Evolutionary conservation across 1,139 yeast genomes (phyloP), one percentile per base, ranked within the genome.

Genomic region (Zygosaccharomyces sapae): DNA sequence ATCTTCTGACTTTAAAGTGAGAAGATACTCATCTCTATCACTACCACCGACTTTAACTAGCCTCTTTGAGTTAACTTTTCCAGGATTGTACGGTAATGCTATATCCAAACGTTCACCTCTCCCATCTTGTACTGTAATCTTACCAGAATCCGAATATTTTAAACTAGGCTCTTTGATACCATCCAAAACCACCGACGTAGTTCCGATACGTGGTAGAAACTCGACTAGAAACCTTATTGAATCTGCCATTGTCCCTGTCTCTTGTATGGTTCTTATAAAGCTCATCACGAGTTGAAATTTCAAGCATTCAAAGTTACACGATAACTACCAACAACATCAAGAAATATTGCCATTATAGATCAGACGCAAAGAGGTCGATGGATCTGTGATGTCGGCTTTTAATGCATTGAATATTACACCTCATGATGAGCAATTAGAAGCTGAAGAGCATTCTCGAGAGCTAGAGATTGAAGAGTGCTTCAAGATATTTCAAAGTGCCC

Each of bases 381-480:
- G 8, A 13, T 7, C 12, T 18, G 25, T 10, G 10, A 60, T 66
- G 85, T 84, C 94, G 40, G 74, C 82, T 6, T 92, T 92, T 65
- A 76, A 81, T 24, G 96, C 97, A 2, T 73, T 90, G 41, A 92
- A 92, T 61, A 68, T 83, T 43, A 76, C 79, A 41, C 90, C 83
- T 50, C 95, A 87, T 59, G 86, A 83, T 41, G 68, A 77, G 8
- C 78, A 75, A 45, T 70, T 77, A 40, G 95, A 86, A 53, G 79
- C 78, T 6, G 96, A 89, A 55, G 92, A 88, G 55, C 95, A 89
- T 59, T 85, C 97, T 1, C 70, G 96, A 47, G 98, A 92, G 43
- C 46, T 78, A 33, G 80, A 88, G 71, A 81, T 92, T 13, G 98
- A 94, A 66, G 86, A 85, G 59, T 95, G 96, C 2, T 83, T 85